A percentile compares a stretch with the other conserved stretches of the same genome.
Evolutionary conservation across 768 basidiomycete species (phyloP).

Genomic region (Podaxis pistillaris): DNA sequence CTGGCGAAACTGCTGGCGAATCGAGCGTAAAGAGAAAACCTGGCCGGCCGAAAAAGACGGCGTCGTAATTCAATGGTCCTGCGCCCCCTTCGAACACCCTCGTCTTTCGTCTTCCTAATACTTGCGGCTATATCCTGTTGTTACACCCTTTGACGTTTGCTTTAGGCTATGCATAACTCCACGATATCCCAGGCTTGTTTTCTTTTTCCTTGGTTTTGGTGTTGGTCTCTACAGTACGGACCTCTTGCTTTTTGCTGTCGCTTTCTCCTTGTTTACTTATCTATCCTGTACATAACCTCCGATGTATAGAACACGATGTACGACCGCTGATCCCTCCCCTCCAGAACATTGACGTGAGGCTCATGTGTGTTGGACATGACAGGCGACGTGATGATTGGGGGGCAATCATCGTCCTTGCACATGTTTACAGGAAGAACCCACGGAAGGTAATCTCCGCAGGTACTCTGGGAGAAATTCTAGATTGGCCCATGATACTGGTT

Average conservation of each 20-base stretch:
- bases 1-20: conserved; percentile 41
- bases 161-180: conserved; percentile 15
- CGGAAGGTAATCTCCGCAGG: conserved; percentile 26
- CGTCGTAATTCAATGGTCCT: conserved; percentile 19
- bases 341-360: conserved; percentile 15
- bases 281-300: conserved; percentile 35
- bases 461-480: conserved; percentile 33
- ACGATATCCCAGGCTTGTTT: conserved; percentile 19
- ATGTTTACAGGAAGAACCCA: conserved; percentile 25
- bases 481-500: conserved; percentile 21
- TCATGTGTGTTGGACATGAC: conserved; percentile 24
- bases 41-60: conserved; percentile 66
- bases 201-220: conserved; percentile 27
- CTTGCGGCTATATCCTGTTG: conserved; percentile 23
- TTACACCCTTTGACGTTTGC: conserved; percentile 15
- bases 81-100: conserved; percentile 18
- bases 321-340: conserved; percentile 17
- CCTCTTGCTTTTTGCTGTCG: conserved; percentile 26
- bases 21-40: conserved; percentile 64
- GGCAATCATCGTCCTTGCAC: conserved; percentile 3
- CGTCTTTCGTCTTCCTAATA: conserved; percentile 25
- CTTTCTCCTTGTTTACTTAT: conserved; percentile 31
- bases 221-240: conserved; percentile 24
- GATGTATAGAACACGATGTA: conserved; percentile 29
- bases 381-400: conserved; percentile 12